Evolutionary conservation across 1,284 basidiomycete species (phyloP).

Genomic region (Cerioporus squamosus): DNA sequence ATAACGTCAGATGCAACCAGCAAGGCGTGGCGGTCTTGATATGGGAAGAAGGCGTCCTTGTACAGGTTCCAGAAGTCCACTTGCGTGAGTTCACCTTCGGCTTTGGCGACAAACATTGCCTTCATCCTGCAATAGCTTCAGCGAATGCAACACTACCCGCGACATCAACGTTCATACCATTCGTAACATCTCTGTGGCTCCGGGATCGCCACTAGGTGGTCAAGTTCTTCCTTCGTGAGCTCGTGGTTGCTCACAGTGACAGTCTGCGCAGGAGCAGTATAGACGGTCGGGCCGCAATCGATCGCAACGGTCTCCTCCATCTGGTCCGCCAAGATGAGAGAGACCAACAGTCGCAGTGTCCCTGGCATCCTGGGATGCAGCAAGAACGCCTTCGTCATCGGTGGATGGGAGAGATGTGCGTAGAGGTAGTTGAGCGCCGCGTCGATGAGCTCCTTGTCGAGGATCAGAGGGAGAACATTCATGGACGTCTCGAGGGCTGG

Average conservation of each 20-base stretch:
- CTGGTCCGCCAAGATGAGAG: constrained; percentile 69
- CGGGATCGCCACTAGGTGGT: constrained; percentile 54
- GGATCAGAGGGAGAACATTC: constrained; percentile 74
- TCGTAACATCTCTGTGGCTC: constrained; percentile 81
- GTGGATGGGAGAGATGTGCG: constrained; percentile 71
- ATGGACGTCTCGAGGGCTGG: constrained; percentile 64
- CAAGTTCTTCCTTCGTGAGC: constrained; percentile 69
- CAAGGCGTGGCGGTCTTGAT: constrained; percentile 56
- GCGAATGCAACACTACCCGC: not conserved
- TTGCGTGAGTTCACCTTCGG: constrained; percentile 81
- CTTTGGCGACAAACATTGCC: constrained; percentile 70
- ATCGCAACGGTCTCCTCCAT: constrained; percentile 65
- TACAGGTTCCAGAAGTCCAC: constrained; percentile 92
- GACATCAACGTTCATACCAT: constrained; percentile 55
- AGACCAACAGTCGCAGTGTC: constrained; percentile 68
- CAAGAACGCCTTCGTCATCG: constrained; percentile 79
- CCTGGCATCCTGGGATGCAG: constrained; percentile 69
- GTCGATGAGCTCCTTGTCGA: constrained; percentile 70
- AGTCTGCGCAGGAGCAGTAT: constrained; percentile 56
- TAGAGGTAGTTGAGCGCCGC: constrained; percentile 78
- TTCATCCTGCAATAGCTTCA: constrained; percentile 69
- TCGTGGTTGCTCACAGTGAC: constrained; percentile 57
- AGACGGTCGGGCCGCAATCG: constrained; percentile 60
- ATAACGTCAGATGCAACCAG: constrained; percentile 87
- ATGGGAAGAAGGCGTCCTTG: constrained; percentile 69